Evolutionary conservation across 805 yeast genomes (phyloP), one percentile per base, ranked within the genome.

Genomic region (Ogataea philodendri): DNA sequence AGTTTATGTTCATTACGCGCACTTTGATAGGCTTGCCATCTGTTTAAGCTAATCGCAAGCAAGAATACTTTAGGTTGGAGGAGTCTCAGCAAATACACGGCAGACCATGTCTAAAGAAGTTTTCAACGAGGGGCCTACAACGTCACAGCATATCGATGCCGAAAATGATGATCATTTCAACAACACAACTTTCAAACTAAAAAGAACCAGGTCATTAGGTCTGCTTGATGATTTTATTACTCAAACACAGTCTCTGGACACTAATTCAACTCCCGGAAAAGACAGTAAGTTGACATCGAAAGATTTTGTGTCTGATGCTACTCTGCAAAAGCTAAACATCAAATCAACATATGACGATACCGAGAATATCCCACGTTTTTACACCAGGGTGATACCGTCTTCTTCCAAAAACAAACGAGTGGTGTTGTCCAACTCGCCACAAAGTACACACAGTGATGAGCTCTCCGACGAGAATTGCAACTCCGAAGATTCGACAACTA

Each of bases 251-350:
- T 49, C 54, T 5, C 22, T 42, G 9, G 51, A 46, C 30, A 38
- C 52, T 5, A 30, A 35, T 29, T 35, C 48, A n/a, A 32, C 35
- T 15, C 31, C 36, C 5, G 42, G 62, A 74, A 33, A 33, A n/a
- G 41, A 35, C 37, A 93, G 94, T 55, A 88, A 88, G 72, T 76
- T 84, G 63, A 87, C 88, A 66, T 88, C 82, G 56, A 96, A 96
- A 62, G 95, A 94, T 22, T 80, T 90, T 48, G 93, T 90, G 39
- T 76, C 93, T 42, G 96, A 89, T 63, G 96, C 85, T 54, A 90
- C 93, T 64, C 81, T 93, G 86, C 84, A 89, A 44, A 82, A 81
- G 70, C 85, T 90, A 28, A 58, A 59, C 21, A 49, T 50, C 11
- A 51, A 39, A 3, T 47, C 54, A n/a, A 35, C 52, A 1, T 23